A percentile compares a stretch with the other conserved stretches of the same genome.
Conservation (phyloP, 331 rosid genomes). For the Malus hybrid region DNA sequence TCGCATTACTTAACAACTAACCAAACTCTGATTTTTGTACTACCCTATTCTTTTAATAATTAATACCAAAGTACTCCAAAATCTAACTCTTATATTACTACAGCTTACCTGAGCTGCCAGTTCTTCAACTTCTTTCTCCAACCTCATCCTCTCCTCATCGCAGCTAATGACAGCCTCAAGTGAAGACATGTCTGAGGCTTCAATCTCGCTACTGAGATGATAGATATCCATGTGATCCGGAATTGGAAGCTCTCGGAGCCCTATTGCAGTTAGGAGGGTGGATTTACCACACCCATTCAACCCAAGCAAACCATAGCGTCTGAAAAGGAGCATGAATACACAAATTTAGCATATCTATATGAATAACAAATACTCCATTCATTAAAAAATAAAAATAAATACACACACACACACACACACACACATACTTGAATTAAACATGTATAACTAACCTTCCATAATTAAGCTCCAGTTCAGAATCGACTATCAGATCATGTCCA, state of each 20-base stretch:
- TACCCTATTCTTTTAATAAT: not conserved
- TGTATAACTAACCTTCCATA: constrained; percentile 74
- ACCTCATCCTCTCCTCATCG: constrained; percentile 86
- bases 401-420: too few relatives aligned
- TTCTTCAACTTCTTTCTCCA: constrained; percentile 87
- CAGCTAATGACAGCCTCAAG: constrained; percentile 86
- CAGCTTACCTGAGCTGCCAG: constrained; percentile 68
- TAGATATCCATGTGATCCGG: constrained; percentile 98
- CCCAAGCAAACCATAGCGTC: constrained; percentile 96
- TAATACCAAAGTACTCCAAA: not conserved
- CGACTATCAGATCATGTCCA: constrained; percentile 95
- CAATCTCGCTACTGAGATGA: constrained; percentile 89
- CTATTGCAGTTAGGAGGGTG: constrained; percentile 83
- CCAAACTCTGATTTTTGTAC: not conserved
- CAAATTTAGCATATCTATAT: not conserved
- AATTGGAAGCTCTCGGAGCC: constrained; percentile 88
- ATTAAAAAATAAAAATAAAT: too few relatives aligned
- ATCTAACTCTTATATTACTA: not conserved
- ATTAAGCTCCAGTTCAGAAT: constrained; percentile 89
- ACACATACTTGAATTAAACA: not conserved
- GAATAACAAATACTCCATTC: not conserved
- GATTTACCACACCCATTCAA: constrained; percentile 98
- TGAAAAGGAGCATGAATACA: constrained; percentile 20
- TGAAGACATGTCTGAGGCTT: constrained; percentile 95
- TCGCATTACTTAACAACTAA: not conserved